Conservation (phyloP, 2,329 filamentous ascomycete genomes). For the Claviceps cyperi region DNA sequence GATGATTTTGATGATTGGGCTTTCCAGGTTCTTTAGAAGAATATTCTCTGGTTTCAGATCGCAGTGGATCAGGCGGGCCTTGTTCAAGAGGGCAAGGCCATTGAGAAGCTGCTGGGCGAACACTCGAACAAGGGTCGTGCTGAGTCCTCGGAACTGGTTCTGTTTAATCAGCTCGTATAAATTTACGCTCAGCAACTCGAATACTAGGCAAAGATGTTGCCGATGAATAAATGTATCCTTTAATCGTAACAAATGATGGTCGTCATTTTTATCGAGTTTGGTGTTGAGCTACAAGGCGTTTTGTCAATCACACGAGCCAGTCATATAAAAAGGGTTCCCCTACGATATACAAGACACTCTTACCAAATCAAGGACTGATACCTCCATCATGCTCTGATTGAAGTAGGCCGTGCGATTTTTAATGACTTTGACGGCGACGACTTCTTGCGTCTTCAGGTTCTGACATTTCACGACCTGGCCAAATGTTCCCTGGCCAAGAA, state of each 20-base stretch:
- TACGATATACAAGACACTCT: slow-evolving; percentile 12
- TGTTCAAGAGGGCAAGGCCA: slow-evolving; percentile 81
- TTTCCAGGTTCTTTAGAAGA: slow-evolving; percentile 91
- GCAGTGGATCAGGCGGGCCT: slow-evolving; percentile 92
- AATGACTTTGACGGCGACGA: slow-evolving; percentile 97
- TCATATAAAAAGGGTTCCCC: too few species aligned
- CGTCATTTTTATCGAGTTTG: slow-evolving; percentile 97
- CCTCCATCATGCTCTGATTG: slow-evolving; percentile 99
- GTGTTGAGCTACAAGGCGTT: slow-evolving; percentile 62
- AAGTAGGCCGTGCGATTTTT: slow-evolving; percentile 99
- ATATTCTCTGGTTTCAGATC: slow-evolving; percentile 98
- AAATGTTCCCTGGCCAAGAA: slow-evolving; percentile 93
- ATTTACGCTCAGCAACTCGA: slow-evolving; percentile 93
- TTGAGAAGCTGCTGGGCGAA: slow-evolving; percentile 96
- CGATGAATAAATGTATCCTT: slow-evolving; percentile 98
- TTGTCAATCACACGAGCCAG: slow-evolving; percentile 11
- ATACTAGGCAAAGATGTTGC: slow-evolving; percentile 91
- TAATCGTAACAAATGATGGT: slow-evolving; percentile 84
- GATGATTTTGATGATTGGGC: slow-evolving; percentile 98
- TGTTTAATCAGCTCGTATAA: slow-evolving; percentile 98
- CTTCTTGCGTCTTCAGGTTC: slow-evolving; percentile 94
- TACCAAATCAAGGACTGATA: slow-evolving; percentile 90
- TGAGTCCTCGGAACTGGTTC: slow-evolving; percentile 94
- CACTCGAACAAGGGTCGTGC: slow-evolving; percentile 89
- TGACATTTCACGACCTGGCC: slow-evolving; percentile 98